These are phyloP conservation scores for Paramecium tetraurelia DNA, from an alignment of 73 alveolate genomes.

Conservation along the genomic window DNA sequence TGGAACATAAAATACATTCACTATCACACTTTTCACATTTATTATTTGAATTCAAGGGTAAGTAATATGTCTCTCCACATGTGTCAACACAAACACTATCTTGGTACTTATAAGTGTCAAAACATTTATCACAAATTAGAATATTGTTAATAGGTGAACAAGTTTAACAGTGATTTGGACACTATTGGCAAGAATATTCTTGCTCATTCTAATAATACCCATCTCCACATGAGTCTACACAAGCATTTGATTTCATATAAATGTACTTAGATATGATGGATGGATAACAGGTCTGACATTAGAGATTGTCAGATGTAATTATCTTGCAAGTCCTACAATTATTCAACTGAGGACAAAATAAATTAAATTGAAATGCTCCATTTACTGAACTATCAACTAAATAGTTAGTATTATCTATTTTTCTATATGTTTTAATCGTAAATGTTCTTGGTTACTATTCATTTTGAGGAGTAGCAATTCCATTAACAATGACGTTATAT, in stretches of 20 bases:
- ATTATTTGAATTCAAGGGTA: background rate
- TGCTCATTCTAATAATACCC: background rate
- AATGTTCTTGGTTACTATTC: background rate
- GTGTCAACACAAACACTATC: background rate
- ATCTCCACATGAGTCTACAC: constrained; percentile 20
- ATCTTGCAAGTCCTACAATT: constrained; percentile 5
- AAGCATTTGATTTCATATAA: background rate
- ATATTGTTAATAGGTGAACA: background rate
- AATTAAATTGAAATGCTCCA: background rate
- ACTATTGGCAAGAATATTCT: background rate
- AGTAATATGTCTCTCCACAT: constrained; percentile 23
- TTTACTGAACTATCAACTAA: background rate
- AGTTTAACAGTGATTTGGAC: constrained; percentile 13
- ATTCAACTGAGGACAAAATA: background rate
- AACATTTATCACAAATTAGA: background rate
- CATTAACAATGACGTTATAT: background rate
- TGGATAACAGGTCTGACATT: constrained; percentile 8
- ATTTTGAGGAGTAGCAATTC: background rate
- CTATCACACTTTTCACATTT: constrained; percentile 10
- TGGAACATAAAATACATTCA: background rate
- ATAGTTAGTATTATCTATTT: background rate
- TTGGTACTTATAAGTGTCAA: background rate
- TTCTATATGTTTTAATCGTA: background rate
- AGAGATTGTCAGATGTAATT: background rate
- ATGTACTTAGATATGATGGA: background rate